Percentiles rank a stretch among this genome's conserved stretches.
phyloP scores from a whole-genome alignment of 331 rosid species.

The Saraca asoca region DNA sequence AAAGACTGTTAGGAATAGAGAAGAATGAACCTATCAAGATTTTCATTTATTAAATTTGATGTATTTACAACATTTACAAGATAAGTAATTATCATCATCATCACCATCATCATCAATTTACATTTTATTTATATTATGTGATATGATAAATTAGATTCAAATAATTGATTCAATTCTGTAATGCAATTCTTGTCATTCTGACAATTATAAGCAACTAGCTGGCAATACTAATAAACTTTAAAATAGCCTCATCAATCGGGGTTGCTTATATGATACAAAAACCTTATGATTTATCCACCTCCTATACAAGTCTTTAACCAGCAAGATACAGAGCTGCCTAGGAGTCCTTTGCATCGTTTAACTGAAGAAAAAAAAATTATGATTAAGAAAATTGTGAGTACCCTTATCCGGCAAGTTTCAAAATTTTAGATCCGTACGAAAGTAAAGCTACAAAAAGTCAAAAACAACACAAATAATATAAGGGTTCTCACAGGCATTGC shows the following conservation, averaged over 20 bases:
- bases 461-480: slow-evolving; percentile 9
- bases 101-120: too few relatives aligned
- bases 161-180: too few relatives aligned
- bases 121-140: too few relatives aligned
- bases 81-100: too few relatives aligned
- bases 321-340: neutral
- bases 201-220: too few relatives aligned
- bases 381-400: neutral
- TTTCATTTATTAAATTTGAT: too few relatives aligned
- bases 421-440: neutral
- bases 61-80: too few relatives aligned
- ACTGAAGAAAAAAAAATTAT: neutral
- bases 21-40: too few relatives aligned
- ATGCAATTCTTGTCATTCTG: too few relatives aligned
- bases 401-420: neutral
- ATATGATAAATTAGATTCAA: too few relatives aligned
- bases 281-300: neutral
- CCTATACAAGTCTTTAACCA: neutral
- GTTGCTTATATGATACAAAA: neutral
- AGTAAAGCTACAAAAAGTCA: neutral
- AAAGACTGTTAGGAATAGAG: too few relatives aligned
- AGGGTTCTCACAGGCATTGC: slow-evolving; percentile 25
- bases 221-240: neutral
- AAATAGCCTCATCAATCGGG: neutral
- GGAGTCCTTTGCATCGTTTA: neutral